These are phyloP conservation scores for Eimeria necatrix DNA, from an alignment of 169 alveolate genomes.

Conservation along the genomic window DNA sequence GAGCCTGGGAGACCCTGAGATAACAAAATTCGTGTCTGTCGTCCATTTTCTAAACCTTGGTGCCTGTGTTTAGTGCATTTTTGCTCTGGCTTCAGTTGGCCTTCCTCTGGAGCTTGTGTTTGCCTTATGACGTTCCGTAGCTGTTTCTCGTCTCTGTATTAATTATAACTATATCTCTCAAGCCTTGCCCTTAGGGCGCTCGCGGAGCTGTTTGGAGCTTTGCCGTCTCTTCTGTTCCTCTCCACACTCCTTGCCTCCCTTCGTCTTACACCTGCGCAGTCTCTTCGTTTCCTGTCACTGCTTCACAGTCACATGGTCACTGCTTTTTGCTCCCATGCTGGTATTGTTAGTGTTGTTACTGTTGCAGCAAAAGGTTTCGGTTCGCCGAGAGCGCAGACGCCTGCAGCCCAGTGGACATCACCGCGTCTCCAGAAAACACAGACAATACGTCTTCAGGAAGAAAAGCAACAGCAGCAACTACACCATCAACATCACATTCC, in stretches of 20 bases:
- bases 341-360: neutral
- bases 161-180: neutral
- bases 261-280: neutral
- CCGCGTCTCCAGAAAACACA: neutral
- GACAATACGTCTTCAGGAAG: neutral
- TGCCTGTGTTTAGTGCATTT: too few relatives aligned
- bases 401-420: neutral
- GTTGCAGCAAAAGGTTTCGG: conserved; percentile 25
- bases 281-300: neutral
- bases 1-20: too few relatives aligned
- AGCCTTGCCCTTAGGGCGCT: too few relatives aligned
- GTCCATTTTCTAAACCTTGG: too few relatives aligned
- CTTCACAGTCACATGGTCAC: neutral
- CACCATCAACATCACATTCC: neutral
- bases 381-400: neutral
- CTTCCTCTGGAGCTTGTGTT: too few relatives aligned
- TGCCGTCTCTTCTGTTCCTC: neutral
- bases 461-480: neutral
- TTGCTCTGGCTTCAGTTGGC: too few relatives aligned
- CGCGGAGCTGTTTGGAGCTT: too few relatives aligned
- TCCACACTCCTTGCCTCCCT: neutral
- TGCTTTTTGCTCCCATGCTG: neutral
- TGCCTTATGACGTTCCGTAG: too few relatives aligned
- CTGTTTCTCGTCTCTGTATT: neutral
- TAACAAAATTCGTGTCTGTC: too few relatives aligned